These are phyloP conservation scores for Tricholoma saponaceum DNA, from an alignment of 768 basidiomycete genomes.

Conservation along the genomic window DNA sequence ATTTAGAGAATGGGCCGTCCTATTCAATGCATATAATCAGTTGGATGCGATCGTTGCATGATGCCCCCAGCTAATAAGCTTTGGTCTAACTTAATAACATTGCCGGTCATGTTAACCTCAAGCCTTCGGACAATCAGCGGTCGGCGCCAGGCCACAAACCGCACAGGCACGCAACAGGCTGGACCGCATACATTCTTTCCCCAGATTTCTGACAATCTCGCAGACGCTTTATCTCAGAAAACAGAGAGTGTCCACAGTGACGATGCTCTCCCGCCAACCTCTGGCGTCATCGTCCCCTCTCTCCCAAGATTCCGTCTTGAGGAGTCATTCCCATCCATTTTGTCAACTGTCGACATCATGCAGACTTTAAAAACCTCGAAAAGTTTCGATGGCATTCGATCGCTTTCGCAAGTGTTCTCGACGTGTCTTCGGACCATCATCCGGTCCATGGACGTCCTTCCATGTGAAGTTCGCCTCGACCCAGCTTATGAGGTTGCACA, in stretches of 20 bases:
- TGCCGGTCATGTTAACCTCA: constrained; percentile 5
- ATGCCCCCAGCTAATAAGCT: neutral
- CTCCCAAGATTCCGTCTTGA: constrained; percentile 25
- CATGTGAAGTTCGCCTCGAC: constrained; percentile 6
- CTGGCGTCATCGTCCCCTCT: constrained; percentile 9
- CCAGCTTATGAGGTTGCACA: constrained; percentile 14
- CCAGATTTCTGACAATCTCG: neutral
- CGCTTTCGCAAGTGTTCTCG: constrained; percentile 16
- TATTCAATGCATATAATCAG: neutral
- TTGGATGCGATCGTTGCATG: neutral
- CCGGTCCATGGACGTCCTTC: constrained; percentile 12
- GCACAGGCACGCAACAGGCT: neutral
- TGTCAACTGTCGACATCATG: constrained; percentile 24
- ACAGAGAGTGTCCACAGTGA: constrained; percentile 21
- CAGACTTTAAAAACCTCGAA: constrained; percentile 14
- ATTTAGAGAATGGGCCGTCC: too few species aligned
- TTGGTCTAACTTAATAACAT: neutral
- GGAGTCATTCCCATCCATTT: constrained; percentile 32
- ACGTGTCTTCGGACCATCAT: constrained; percentile 13
- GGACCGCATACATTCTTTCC: neutral
- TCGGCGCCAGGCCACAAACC: neutral
- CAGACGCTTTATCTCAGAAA: constrained; percentile 8
- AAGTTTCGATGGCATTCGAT: constrained; percentile 1
- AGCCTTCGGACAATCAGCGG: constrained; percentile 11
- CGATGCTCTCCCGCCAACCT: constrained; percentile 21